Conservation (phyloP, 23 red algal species). For the Gracilariopsis chorda region DNA sequence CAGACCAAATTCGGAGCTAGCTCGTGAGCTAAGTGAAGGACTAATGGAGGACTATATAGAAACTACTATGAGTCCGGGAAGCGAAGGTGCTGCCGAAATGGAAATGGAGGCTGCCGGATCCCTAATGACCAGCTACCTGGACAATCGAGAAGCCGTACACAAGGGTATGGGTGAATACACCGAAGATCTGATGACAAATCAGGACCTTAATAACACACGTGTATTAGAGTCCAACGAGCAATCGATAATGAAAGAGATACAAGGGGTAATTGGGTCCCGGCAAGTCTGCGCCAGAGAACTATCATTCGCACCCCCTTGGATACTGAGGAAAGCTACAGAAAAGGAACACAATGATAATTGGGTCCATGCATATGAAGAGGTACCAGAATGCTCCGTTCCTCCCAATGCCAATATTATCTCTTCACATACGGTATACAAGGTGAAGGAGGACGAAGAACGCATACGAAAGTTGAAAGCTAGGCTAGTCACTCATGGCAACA, state of each 20-base stretch:
- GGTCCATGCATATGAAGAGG: neutral
- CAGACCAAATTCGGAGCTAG: neutral
- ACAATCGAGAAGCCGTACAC: neutral
- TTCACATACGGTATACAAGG: constrained; percentile 1
- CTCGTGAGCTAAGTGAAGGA: neutral
- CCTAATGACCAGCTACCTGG: neutral
- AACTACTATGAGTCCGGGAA: neutral
- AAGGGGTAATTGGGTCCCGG: neutral
- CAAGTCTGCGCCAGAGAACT: neutral
- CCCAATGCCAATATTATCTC: neutral
- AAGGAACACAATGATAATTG: neutral
- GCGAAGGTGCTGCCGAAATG: neutral
- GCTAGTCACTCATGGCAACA: neutral
- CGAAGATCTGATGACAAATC: neutral
- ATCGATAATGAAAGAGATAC: neutral
- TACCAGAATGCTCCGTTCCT: neutral
- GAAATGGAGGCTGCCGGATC: neutral
- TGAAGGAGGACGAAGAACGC: neutral
- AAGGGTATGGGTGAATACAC: neutral
- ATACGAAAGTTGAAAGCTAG: neutral
- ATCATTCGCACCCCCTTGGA: neutral
- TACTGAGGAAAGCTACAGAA: neutral
- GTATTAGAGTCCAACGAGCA: neutral
- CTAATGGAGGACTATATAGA: neutral
- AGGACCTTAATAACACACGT: neutral